Conservation (phyloP, 352 stramenopile genomes). For the Phytopythium ostracodes region DNA sequence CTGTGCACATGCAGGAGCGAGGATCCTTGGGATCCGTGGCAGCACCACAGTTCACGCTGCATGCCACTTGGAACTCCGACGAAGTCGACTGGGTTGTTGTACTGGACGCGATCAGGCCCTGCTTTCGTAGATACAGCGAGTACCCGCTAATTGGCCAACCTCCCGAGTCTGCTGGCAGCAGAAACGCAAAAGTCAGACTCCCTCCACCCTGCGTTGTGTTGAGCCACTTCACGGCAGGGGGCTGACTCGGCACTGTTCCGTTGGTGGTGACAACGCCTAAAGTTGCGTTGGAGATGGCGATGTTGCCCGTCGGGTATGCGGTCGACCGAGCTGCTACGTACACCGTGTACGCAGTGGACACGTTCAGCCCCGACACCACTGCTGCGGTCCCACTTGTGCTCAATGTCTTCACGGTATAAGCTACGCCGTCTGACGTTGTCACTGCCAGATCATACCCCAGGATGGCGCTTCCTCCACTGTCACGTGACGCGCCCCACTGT, state of each 20-base stretch:
- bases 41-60: background rate
- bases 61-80: background rate
- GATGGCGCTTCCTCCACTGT: slow-evolving; percentile 33
- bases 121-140: slow-evolving; percentile 29
- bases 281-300: slow-evolving; percentile 12
- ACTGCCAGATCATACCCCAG: slow-evolving; percentile 12
- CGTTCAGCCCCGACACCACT: slow-evolving; percentile 20
- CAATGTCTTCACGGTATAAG: slow-evolving; percentile 1
- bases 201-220: slow-evolving; percentile 21
- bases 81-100: background rate
- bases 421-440: background rate
- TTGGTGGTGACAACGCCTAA: slow-evolving; percentile 18
- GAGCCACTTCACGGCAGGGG: slow-evolving; percentile 15
- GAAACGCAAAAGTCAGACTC: slow-evolving; percentile 32
- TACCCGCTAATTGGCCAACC: slow-evolving; percentile 28
- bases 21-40: background rate
- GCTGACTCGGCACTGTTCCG: slow-evolving; percentile 14
- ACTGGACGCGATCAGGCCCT: background rate
- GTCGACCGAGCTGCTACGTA: slow-evolving; percentile 18
- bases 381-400: slow-evolving; percentile 2
- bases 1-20: slow-evolving; percentile 17
- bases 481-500: slow-evolving; percentile 30
- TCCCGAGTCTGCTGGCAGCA: slow-evolving; percentile 23
- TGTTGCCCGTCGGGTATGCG: slow-evolving; percentile 15
- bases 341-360: slow-evolving; percentile 33